phyloP scores from a whole-genome alignment of 805 yeast genomes.

The Yamadazyma nakazawae region DNA sequence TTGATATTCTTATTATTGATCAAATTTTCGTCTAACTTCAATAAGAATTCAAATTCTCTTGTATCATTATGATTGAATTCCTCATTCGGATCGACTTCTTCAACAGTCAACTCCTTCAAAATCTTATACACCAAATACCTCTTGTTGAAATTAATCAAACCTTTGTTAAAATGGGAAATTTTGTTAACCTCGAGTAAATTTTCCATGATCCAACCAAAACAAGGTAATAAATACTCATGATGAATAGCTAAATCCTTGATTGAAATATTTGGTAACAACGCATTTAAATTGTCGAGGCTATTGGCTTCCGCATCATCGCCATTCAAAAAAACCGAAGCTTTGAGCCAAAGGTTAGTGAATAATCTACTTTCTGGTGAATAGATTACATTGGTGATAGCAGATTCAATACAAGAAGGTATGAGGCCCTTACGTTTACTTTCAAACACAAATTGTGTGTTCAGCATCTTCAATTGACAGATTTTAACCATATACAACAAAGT shows the following conservation, averaged over 20 bases:
- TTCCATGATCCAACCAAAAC: conserved; percentile 89
- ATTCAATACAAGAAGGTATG: conserved; percentile 81
- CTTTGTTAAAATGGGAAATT: conserved; percentile 71
- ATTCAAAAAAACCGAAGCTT: conserved; percentile 41
- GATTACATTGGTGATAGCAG: conserved; percentile 70
- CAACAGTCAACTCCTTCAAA: conserved; percentile 37
- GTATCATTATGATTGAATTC: conserved; percentile 30
- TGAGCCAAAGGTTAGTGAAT: conserved; percentile 67
- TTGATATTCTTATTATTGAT: conserved; percentile 31
- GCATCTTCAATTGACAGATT: conserved; percentile 66
- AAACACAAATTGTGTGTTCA: conserved; percentile 36
- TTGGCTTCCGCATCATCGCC: conserved; percentile 8
- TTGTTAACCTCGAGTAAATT: conserved; percentile 60
- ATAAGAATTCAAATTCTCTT: conserved; percentile 50
- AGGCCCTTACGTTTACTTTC: conserved; percentile 25
- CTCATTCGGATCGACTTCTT: conserved; percentile 21
- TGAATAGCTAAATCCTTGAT: conserved; percentile 28
- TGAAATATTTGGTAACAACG: conserved; percentile 30
- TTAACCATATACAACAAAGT: conserved; percentile 64
- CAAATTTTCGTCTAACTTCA: conserved; percentile 41
- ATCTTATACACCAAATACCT: conserved; percentile 38
- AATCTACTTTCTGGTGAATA: conserved; percentile 77
- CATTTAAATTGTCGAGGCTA: conserved; percentile 26
- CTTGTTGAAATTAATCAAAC: conserved; percentile 81
- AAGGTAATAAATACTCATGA: conserved; percentile 61